Base-by-base conservation (phyloP, 148 eudicot genomes). In the Suaeda aralocaspica region DNA sequence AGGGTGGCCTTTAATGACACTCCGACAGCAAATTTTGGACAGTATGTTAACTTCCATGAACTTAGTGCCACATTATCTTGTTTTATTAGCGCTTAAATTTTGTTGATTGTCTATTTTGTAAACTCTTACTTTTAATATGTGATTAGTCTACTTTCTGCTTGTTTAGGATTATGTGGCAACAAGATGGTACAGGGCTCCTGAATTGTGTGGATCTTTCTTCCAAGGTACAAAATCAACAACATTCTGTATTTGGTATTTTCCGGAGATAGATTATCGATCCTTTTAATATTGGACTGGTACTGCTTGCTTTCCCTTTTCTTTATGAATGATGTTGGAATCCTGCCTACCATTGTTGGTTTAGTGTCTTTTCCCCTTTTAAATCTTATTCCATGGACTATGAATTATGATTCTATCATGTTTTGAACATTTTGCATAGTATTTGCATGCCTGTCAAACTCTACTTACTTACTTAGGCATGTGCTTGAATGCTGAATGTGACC, bases 171-270 rank as follows among this genome's bases (percentile, higher is more conserved):
- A 93, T 74, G 98, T 93, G 64, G 98, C 98, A 68, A 93, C 98
- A 52, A 88, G 98, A 70, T 93, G 98, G 98, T 93, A 93, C 68
- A 83, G 98, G 71, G 98, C 98, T 84, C 96, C 98, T 58, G 98
- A 93, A 71, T 78, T 93, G 77, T 93, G 98, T 68, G 98, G 98
- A 64, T 93, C 98, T 21, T 93, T 93, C 80, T 93, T 90, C 98
- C 46, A 93, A 93, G 96, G 98, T 93, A 60, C 45, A 56, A 67
- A 60, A 33, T 13, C 50, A 52, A 61, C 3, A 34, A 42, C 16
- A 31, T 53, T 28, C 28, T 62, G n/a, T n/a, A n/a, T n/a, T 21
- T 30, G 14, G n/a, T 39, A 28, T 25, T n/a, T 42, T 15, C 6
- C 65, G 10, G n/a, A n/a, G n/a, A n/a, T n/a, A n/a, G n/a, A n/a